A percentile compares a stretch with the other conserved stretches of the same genome.
phyloP scores from a whole-genome alignment of 352 stramenopile genomes.

The Pythium coloratum region DNA sequence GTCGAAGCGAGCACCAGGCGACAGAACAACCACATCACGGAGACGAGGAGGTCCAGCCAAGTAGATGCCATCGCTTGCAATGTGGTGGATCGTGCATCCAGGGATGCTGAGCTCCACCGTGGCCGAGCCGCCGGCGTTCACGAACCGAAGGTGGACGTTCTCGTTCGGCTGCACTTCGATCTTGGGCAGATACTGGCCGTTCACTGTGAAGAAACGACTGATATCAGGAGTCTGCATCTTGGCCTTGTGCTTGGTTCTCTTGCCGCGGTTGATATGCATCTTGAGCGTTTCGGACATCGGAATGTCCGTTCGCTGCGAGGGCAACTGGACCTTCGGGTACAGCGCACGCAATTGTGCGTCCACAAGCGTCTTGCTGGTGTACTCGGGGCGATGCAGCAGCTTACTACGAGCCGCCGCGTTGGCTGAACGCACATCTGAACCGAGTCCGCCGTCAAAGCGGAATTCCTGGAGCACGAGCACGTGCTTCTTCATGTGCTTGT shows the following conservation, averaged over 20 bases:
- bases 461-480: slow-evolving; percentile 65
- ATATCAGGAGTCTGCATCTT: slow-evolving; percentile 29
- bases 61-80: slow-evolving; percentile 64
- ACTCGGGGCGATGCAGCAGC: slow-evolving; percentile 44
- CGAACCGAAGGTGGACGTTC: slow-evolving; percentile 56
- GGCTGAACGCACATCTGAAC: slow-evolving; percentile 46
- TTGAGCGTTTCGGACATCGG: slow-evolving; percentile 27
- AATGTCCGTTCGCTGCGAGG: slow-evolving; percentile 31
- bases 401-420: slow-evolving; percentile 51
- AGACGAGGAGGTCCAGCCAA: slow-evolving; percentile 34
- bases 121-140: slow-evolving; percentile 59
- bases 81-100: slow-evolving; percentile 54
- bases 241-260: neutral
- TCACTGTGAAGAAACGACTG: slow-evolving; percentile 65
- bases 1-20: slow-evolving; percentile 57
- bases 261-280: slow-evolving; percentile 19
- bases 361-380: slow-evolving; percentile 45
- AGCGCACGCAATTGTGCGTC: slow-evolving; percentile 38
- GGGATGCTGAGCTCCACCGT: slow-evolving; percentile 60
- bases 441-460: slow-evolving; percentile 56
- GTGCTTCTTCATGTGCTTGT: slow-evolving; percentile 46
- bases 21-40: slow-evolving; percentile 50
- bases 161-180: slow-evolving; percentile 52
- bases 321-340: slow-evolving; percentile 46
- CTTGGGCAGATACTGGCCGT: slow-evolving; percentile 68